These are phyloP conservation scores for Phallus indusiatus DNA, from an alignment of 768 basidiomycete species.

Conservation along the genomic window DNA sequence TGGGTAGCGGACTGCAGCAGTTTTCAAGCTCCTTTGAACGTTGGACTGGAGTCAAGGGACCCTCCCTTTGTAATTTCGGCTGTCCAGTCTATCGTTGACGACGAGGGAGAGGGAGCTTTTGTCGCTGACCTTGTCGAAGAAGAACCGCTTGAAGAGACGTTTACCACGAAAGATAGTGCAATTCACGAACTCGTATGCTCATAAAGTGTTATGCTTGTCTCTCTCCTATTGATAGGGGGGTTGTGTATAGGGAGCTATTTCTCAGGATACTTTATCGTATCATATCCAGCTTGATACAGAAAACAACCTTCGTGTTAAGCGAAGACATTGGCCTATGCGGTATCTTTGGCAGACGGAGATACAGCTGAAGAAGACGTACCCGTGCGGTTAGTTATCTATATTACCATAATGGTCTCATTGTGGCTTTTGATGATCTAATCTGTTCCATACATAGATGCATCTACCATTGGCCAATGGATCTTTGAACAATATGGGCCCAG, in stretches of 20 bases:
- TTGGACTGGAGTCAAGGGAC: not conserved
- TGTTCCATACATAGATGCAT: slow-evolving; percentile 37
- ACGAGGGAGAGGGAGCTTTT: slow-evolving; percentile 16
- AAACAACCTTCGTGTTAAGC: slow-evolving; percentile 45
- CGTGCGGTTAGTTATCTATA: slow-evolving; percentile 34
- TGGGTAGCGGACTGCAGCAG: slow-evolving; percentile 35
- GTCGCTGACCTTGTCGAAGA: slow-evolving; percentile 14
- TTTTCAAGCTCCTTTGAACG: not conserved
- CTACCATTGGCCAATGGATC: slow-evolving; percentile 53
- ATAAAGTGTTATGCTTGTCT: not conserved
- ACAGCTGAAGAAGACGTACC: slow-evolving; percentile 47
- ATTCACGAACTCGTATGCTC: slow-evolving; percentile 6
- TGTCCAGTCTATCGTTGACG: slow-evolving; percentile 6
- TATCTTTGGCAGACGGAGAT: slow-evolving; percentile 21
- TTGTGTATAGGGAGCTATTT: slow-evolving; percentile 46
- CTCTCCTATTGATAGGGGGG: not conserved
- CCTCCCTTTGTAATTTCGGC: not conserved
- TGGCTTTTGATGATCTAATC: slow-evolving; percentile 6
- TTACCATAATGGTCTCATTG: not conserved
- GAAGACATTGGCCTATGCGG: slow-evolving; percentile 43
- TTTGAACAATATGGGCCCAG: slow-evolving; percentile 45
- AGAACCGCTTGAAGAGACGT: not conserved
- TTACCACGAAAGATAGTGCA: not conserved
- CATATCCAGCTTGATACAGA: slow-evolving; percentile 73
- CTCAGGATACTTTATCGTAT: slow-evolving; percentile 60